phyloP scores from a whole-genome alignment of 2,329 filamentous ascomycete genomes.

The Lecanosticta acicola region DNA sequence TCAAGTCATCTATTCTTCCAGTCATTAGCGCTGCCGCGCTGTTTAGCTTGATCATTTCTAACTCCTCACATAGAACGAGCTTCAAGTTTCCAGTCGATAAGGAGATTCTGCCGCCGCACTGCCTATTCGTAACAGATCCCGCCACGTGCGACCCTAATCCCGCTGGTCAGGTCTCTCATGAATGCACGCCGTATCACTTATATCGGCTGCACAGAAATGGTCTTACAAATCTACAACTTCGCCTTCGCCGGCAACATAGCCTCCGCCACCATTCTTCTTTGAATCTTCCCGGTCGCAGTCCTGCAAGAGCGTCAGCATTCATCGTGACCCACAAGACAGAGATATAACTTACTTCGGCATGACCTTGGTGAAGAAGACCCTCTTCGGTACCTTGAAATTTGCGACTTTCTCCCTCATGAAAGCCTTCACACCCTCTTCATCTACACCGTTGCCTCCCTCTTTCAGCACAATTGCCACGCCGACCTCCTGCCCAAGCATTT shows the following conservation, averaged over 20 bases:
- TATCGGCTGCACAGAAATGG: too few species aligned
- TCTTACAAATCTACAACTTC: conserved; percentile 18
- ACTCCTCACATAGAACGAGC: too few species aligned
- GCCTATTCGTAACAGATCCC: too few species aligned
- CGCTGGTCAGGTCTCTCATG: too few species aligned
- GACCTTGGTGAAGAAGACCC: conserved; percentile 74
- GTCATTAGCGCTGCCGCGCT: too few species aligned
- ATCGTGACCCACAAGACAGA: background rate
- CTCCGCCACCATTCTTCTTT: conserved; percentile 79
- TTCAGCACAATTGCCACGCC: conserved; percentile 72
- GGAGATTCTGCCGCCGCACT: too few species aligned
- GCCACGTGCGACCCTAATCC: too few species aligned
- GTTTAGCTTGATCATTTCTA: too few species aligned
- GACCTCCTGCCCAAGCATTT: conserved; percentile 77
- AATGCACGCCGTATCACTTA: too few species aligned
- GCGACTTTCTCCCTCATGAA: conserved; percentile 67
- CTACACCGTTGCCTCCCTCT: conserved; percentile 46
- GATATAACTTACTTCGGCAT: conserved; percentile 65
- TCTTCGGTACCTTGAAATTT: conserved; percentile 81
- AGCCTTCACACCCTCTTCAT: conserved; percentile 56
- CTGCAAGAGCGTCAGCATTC: background rate
- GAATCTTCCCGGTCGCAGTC: conserved; percentile 81
- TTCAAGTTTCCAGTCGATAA: too few species aligned
- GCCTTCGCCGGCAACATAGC: conserved; percentile 60
- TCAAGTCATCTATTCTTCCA: too few species aligned